Evolutionary conservation across 176 grass and related monocot genomes (phyloP).

Genomic region (sorghum (Sorghum bicolor)): DNA sequence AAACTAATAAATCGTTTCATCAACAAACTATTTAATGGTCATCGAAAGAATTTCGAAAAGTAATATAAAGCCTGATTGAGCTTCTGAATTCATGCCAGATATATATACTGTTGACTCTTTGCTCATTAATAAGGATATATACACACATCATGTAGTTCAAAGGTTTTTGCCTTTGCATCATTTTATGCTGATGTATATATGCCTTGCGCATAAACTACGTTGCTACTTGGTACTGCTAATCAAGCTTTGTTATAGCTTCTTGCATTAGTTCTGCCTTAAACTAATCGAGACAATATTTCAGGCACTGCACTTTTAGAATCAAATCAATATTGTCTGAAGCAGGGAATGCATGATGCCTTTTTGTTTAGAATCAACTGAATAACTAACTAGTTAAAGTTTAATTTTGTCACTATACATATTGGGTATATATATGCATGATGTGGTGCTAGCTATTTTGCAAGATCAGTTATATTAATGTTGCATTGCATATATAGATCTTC

Average conservation of each 20-base stretch:
- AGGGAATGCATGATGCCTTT: background rate
- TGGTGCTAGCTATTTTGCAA: background rate
- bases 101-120: background rate
- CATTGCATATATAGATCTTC: background rate
- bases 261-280: background rate
- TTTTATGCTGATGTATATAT: slow-evolving; percentile 40
- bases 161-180: slow-evolving; percentile 17
- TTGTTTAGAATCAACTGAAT: background rate
- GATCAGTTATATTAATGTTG: background rate
- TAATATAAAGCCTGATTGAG: background rate
- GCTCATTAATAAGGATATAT: no score
- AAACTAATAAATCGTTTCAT: background rate
- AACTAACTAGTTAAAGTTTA: background rate
- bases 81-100: background rate
- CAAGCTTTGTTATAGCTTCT: background rate
- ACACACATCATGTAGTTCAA: background rate
- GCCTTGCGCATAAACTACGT: background rate
- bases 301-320: slow-evolving; percentile 12
- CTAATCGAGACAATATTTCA: background rate
- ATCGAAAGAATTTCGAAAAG: background rate
- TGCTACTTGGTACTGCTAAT: background rate
- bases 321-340: background rate
- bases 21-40: background rate
- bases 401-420: background rate
- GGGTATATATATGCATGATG: no score